A percentile compares a stretch with the other conserved stretches of the same genome.
Evolutionary conservation across 345 rosid species (phyloP).

Genomic region (Conringia planisiliqua): DNA sequence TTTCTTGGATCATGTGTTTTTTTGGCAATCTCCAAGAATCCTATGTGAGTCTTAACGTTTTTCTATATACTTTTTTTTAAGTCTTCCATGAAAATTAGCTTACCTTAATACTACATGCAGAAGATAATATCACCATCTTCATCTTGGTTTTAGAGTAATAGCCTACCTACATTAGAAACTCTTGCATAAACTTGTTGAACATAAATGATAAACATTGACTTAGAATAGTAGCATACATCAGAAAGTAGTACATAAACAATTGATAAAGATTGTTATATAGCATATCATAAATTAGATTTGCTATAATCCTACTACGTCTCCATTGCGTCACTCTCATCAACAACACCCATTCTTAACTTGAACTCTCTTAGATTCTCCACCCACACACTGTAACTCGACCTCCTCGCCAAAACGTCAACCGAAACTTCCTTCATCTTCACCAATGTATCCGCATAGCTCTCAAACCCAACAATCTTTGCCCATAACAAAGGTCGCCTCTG

Average conservation of each 20-base stretch:
- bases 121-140: neutral
- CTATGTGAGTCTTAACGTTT: neutral
- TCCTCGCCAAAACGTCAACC: conserved; percentile 52
- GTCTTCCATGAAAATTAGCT: neutral
- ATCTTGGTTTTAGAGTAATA: neutral
- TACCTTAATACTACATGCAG: neutral
- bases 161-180: neutral
- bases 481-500: conserved; percentile 20
- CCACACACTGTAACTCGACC: conserved; percentile 73
- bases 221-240: neutral
- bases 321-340: conserved; percentile 16
- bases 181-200: conserved; percentile 9
- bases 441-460: conserved; percentile 36
- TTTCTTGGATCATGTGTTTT: conserved; percentile 36
- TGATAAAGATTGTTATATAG: neutral
- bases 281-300: conserved; percentile 10
- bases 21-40: conserved; percentile 23
- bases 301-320: conserved; percentile 21
- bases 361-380: conserved; percentile 36
- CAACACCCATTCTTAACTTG: conserved; percentile 24
- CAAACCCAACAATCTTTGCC: conserved; percentile 40
- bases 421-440: conserved; percentile 61
- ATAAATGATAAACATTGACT: neutral
- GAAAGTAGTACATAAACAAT: neutral
- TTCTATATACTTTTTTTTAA: neutral